Base-by-base conservation (phyloP, 2,329 filamentous ascomycete genomes). In the Pseudocercospora musae region DNA sequence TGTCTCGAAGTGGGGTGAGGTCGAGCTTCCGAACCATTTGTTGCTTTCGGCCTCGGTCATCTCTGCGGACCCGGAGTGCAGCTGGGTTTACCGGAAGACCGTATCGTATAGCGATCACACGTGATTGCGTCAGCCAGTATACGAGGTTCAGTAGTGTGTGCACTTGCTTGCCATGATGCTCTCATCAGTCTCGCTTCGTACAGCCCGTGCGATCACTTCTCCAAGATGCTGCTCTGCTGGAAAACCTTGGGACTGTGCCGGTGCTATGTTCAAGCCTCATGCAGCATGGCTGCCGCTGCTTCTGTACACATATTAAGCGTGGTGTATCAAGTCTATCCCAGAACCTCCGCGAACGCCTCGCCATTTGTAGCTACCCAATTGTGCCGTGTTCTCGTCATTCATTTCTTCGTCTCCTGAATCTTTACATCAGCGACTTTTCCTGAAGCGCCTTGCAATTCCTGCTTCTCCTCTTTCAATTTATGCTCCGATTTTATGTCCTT, bases 401-500 rank as follows among this genome's bases (percentile, higher is more conserved):
- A 48, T 58, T 56, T 57, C 58, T 48, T 60, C 46, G 54, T 54
- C 31, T 54, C 52, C 18, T 40, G 15, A 13, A 54, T n/a, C 18
- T 54, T 33, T 6, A 54, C 31, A 21, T 33, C 52, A 6, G 52
- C 52, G 8, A 54, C 29, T 23, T 33, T 54, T 23, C 15, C 52
- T n/a, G 52, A 21, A 25, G 57, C 63, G 10, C 55, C 20, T 18
- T 63, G 61, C 2, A 62, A 23, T 56, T 64, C 58, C 40, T 65
- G 29, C 42, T 65, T 62, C 50, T 68, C 53, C 10, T 61, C 59
- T 42, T 60, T 25, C 20, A 64, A 33, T n/a, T 58, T 29, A 8
- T 62, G 52, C 44, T 60, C 60, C 15, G 60, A 53, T 48, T 80
- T 78, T 53, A 82, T 78, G 0, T 70, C 71, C 23, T 73, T 73